phyloP scores from a whole-genome alignment of 169 alveolate species.

The Cryptosporidium meleagridis region DNA sequence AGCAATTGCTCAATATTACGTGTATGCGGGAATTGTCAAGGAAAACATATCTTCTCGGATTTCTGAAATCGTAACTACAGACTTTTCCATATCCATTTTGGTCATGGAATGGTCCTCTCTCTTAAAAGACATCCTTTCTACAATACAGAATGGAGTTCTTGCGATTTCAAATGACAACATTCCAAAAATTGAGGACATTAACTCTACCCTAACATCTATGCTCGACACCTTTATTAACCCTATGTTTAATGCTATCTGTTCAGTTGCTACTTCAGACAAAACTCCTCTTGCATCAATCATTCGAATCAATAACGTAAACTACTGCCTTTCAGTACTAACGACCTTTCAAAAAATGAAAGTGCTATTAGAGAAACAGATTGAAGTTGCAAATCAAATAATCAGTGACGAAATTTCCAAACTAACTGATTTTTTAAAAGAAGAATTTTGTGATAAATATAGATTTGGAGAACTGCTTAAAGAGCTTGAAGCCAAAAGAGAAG shows the following conservation, averaged over 20 bases:
- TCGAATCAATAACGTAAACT: slow-evolving; percentile 34
- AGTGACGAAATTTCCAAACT: slow-evolving; percentile 5
- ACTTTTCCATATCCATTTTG: slow-evolving; percentile 50
- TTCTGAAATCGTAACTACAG: slow-evolving; percentile 19
- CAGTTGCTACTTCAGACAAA: slow-evolving; percentile 9
- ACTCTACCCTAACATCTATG: slow-evolving; percentile 49
- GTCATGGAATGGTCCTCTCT: slow-evolving; percentile 65
- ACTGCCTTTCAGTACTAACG: background rate
- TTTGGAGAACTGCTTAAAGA: slow-evolving; percentile 36
- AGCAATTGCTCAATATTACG: slow-evolving; percentile 70
- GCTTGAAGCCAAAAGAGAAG: background rate
- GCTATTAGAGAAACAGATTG: slow-evolving; percentile 10
- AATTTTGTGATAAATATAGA: slow-evolving; percentile 24
- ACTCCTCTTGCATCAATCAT: slow-evolving; percentile 29
- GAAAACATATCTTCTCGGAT: slow-evolving; percentile 39
- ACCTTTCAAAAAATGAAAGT: background rate
- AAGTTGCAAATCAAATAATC: slow-evolving; percentile 15
- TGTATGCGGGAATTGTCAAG: slow-evolving; percentile 39
- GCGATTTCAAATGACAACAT: background rate
- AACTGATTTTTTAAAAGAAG: background rate
- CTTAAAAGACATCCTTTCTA: slow-evolving; percentile 45
- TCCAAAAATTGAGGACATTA: background rate
- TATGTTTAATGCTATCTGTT: slow-evolving; percentile 55
- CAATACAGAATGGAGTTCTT: slow-evolving; percentile 18
- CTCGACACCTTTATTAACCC: slow-evolving; percentile 63